Base-by-base conservation (phyloP, 2,329 filamentous ascomycete species). In the Phialemoniopsis sp. region DNA sequence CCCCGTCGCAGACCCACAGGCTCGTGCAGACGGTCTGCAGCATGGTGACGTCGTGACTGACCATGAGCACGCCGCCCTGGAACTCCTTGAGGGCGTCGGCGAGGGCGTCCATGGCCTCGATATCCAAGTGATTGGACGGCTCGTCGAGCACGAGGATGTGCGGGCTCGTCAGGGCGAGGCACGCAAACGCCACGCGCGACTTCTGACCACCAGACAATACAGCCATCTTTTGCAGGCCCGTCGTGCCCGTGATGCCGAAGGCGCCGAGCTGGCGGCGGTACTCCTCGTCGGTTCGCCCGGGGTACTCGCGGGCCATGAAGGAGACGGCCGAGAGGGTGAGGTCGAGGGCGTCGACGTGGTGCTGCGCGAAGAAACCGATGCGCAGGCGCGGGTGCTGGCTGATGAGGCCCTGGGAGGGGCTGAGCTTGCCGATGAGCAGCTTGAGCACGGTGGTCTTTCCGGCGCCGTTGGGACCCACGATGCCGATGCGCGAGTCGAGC, bases 361-460 rank as follows among this genome's bases (percentile, higher is more conserved):
- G 93, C 66, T 98, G 93, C 4, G 93, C 93, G 58, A 98, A 98
- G 78, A 94, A 98, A 33, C 93, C 93, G 46, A 98, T 78, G 35
- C 93, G 83, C 36, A 98, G 76, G 40, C 93, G 82, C 28, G 93
- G 84, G 62, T 98, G 83, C 54, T 89, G 84, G 7, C 88, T 89
- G 48, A 98, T 95, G 41, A 95, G 58, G 50, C 93, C 93, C 38
- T 79, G 74, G 0, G 82, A 80, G 4, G 93, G 80, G 41, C 80
- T 65, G 17, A 98, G 76, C 54, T 88, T 87, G 46, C 89, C 88
- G 48, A 93, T 95, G 44, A 98, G 82, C n/a, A 98, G 80, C 67
- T 96, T 97, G 51, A 98, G 72, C n/a, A 96, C 86, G 0, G 93
- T 98, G 3, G 93, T 98, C 68, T 98, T 98, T 76, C 93, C 93